phyloP scores from a whole-genome alignment of 140 eudicot species.

The Oenanthe javanica region DNA sequence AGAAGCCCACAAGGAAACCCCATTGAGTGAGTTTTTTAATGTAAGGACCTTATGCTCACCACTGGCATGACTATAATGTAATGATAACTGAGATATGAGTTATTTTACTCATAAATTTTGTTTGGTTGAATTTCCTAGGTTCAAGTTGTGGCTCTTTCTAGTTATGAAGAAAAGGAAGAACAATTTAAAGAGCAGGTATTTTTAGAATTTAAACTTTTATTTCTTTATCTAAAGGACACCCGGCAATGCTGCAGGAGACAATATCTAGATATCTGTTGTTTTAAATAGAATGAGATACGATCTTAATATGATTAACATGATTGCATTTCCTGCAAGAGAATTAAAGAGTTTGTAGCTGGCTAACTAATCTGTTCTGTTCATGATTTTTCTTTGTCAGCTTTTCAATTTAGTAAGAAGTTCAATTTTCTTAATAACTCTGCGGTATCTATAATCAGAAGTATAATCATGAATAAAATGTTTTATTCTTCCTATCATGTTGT shows the following conservation, averaged over 20 bases:
- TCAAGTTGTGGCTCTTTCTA: conserved; percentile 55
- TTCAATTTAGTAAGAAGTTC: not conserved
- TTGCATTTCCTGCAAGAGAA: not conserved
- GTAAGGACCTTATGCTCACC: conserved; percentile 25
- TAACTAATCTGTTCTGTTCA: not conserved
- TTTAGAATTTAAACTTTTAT: not conserved
- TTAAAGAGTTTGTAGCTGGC: not conserved
- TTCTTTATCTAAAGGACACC: not conserved
- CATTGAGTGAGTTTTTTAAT: conserved; percentile 60
- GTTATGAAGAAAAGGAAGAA: conserved; percentile 53
- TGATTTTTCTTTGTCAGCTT: not conserved
- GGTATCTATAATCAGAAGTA: not conserved
- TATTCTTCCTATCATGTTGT: not conserved
- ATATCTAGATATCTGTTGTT: not conserved
- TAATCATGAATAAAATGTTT: not conserved
- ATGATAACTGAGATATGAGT: not conserved
- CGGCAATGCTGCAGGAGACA: not conserved
- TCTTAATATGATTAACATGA: not conserved
- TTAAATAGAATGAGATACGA: not conserved
- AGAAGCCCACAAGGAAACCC: conserved; percentile 53
- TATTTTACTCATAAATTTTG: not conserved
- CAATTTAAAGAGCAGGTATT: conserved; percentile 58
- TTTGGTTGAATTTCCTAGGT: conserved; percentile 28
- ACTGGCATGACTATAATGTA: not conserved
- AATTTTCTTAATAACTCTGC: not conserved